A percentile compares a stretch with the other conserved stretches of the same genome.
Evolutionary conservation across 2,329 filamentous ascomycete species (phyloP).

Genomic region (Pseudogymnoascus sp.): DNA sequence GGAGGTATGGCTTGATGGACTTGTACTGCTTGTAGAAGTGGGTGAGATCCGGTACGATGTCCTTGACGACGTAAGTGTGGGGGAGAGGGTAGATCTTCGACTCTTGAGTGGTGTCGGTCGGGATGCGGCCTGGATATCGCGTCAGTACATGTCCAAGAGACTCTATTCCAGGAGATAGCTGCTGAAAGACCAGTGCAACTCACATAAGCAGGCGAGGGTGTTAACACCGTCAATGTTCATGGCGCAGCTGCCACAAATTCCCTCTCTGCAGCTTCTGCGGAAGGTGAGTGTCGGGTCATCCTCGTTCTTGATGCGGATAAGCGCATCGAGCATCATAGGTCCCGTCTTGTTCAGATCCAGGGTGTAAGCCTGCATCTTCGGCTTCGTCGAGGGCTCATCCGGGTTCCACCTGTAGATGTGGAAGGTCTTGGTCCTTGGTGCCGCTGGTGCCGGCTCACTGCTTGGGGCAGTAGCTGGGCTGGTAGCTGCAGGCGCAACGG

Average conservation of each 20-base stretch:
- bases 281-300: constrained; percentile 94
- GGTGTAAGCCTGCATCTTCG: constrained; percentile 88
- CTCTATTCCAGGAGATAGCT: constrained; percentile 1
- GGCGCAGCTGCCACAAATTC: constrained; percentile 95
- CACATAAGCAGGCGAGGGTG: constrained; percentile 95
- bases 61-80: constrained; percentile 98
- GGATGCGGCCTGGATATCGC: constrained; percentile 69
- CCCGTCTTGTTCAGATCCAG: constrained; percentile 98
- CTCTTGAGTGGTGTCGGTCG: constrained; percentile 70
- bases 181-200: constrained; percentile 32
- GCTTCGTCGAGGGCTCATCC: constrained; percentile 85
- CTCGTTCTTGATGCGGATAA: constrained; percentile 99
- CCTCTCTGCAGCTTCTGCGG: constrained; percentile 90
- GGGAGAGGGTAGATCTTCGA: constrained; percentile 95
- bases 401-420: constrained; percentile 99
- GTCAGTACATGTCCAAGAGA: constrained; percentile 24
- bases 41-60: constrained; percentile 93
- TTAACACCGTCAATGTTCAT: constrained; percentile 99
- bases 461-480: constrained; percentile 30
- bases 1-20: constrained; percentile 97
- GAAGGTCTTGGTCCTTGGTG: constrained; percentile 82
- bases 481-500: constrained; percentile 33
- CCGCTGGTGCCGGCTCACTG: constrained; percentile 42
- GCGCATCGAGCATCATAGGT: constrained; percentile 93
- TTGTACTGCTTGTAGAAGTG: constrained; percentile 99